phyloP scores from a whole-genome alignment of 352 stramenopile genomes.

The Saprolegnia diclina region DNA sequence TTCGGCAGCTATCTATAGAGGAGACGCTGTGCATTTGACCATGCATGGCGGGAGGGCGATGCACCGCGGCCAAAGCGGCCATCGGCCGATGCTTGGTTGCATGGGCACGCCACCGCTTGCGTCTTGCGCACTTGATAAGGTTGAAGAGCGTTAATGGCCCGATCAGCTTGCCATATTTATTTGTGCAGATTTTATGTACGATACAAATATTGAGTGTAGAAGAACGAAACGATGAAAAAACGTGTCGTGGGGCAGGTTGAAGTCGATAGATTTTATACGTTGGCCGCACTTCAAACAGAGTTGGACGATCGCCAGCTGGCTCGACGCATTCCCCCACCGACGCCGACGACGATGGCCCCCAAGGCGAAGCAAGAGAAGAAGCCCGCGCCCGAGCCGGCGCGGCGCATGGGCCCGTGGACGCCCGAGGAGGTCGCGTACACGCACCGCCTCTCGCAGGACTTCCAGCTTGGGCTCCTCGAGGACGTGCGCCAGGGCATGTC shows the following conservation, averaged over 20 bases:
- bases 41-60: too few relatives aligned
- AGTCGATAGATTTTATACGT: constrained; percentile 12
- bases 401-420: constrained; percentile 23
- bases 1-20: too few relatives aligned
- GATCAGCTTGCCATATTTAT: neutral
- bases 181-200: neutral
- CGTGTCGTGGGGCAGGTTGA: constrained; percentile 12
- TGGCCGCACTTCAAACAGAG: constrained; percentile 9
- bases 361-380: constrained; percentile 4
- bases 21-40: too few relatives aligned
- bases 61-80: too few relatives aligned
- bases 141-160: neutral
- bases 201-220: constrained; percentile 19
- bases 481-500: constrained; percentile 25
- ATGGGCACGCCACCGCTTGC: neutral
- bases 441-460: constrained; percentile 19
- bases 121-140: neutral
- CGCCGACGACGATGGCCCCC: neutral
- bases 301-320: constrained; percentile 6
- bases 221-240: neutral
- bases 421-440: constrained; percentile 23
- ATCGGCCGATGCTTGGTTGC: neutral
- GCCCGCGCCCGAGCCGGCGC: neutral
- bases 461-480: constrained; percentile 12
- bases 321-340: neutral